These are phyloP conservation scores for Apiospora saccharicola DNA, from an alignment of 2,329 filamentous ascomycete genomes.

Conservation along the genomic window DNA sequence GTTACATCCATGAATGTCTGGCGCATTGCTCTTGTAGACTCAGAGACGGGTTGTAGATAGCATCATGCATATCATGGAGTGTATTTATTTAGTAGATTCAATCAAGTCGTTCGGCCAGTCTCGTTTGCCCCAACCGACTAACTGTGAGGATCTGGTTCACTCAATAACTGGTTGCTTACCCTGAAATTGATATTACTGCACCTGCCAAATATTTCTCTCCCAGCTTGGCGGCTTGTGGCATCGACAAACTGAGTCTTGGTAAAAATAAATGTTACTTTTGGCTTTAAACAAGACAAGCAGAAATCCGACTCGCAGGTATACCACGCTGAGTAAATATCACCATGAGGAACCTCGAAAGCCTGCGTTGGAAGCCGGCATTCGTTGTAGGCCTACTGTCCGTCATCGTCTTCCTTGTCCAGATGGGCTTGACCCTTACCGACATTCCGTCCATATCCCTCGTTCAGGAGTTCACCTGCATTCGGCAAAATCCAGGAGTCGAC, in stretches of 20 bases:
- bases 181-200: background rate
- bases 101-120: background rate
- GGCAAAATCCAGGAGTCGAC: background rate
- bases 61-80: background rate
- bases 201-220: background rate
- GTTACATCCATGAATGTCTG: background rate
- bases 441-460: conserved; percentile 20
- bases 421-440: conserved; percentile 24
- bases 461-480: background rate
- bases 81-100: background rate
- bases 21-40: background rate
- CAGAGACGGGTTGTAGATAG: background rate
- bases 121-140: background rate
- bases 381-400: conserved; percentile 5
- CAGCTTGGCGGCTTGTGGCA: background rate
- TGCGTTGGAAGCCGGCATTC: background rate
- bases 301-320: background rate
- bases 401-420: conserved; percentile 24
- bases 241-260: background rate
- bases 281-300: background rate
- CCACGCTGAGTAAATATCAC: background rate
- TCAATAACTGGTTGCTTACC: background rate
- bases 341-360: background rate
- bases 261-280: background rate
- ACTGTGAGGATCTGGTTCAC: background rate